Evolutionary conservation across 2,329 filamentous ascomycete genomes (phyloP).

Genomic region (Akanthomyces muscarius): DNA sequence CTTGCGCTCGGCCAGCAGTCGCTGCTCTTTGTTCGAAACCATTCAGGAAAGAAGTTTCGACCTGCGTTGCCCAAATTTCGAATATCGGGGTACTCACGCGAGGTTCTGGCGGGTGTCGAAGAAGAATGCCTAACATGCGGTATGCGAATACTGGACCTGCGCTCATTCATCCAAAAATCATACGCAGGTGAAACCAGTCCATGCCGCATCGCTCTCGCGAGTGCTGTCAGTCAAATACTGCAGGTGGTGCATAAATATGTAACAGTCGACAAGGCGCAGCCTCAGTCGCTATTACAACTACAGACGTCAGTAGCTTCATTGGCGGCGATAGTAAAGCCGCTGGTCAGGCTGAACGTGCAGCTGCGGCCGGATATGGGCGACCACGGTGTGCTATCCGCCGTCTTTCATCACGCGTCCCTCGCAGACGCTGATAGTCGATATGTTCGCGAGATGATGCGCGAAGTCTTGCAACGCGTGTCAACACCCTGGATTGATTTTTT

Average conservation of each 20-base stretch:
- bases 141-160: constrained; percentile 43
- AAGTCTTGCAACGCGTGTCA: constrained; percentile 61
- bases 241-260: constrained; percentile 47
- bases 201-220: constrained; percentile 49
- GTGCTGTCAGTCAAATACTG: constrained; percentile 45
- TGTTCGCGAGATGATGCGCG: constrained; percentile 60
- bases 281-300: constrained; percentile 50
- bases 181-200: constrained; percentile 43
- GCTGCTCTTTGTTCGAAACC: constrained; percentile 62
- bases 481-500: constrained; percentile 64
- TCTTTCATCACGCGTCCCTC: constrained; percentile 59
- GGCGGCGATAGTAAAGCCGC: constrained; percentile 46
- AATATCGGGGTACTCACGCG: constrained; percentile 53
- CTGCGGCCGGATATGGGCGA: constrained; percentile 47
- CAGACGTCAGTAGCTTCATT: constrained; percentile 47
- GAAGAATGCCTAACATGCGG: constrained; percentile 45
- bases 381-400: constrained; percentile 56
- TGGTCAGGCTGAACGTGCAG: constrained; percentile 48
- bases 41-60: constrained; percentile 48
- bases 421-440: constrained; percentile 61
- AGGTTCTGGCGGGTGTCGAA: constrained; percentile 45
- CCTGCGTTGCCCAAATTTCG: constrained; percentile 44
- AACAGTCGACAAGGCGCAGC: constrained; percentile 37
- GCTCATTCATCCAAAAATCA: constrained; percentile 42
- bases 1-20: constrained; percentile 69